Evolutionary conservation across 1,284 basidiomycete species (phyloP), one percentile per base, ranked within the genome.

Genomic region (Marasmius tenuissimus): DNA sequence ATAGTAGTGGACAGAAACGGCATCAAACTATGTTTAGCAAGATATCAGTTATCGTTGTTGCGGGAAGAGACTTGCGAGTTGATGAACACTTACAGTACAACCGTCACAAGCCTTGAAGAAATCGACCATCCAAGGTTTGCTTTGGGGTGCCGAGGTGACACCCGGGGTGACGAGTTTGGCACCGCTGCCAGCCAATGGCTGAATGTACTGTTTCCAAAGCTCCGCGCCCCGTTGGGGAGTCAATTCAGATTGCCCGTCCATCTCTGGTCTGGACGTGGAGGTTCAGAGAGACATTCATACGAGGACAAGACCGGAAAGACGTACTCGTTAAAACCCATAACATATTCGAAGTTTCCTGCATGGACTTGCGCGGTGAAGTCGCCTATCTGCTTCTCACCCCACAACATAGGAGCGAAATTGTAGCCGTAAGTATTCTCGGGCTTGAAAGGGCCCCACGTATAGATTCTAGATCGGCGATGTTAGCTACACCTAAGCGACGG

Each of bases 321-420:
- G 37, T 67, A 89, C 89, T 92, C 91, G 73, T 93, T 94, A 74
- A 85, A 79, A 63, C 86, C 89, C 45, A 92, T 70, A 57, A 83
- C 82, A 62, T 76, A 73, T 49, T 81, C 76, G 60, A 86, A 82
- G 58, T 85, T 79, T 61, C 83, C 80, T 57, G 77, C 70, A 20
- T 75, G 73, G 50, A 85, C 84, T 66, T 76, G 71, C 1, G 68
- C 65, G 64, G 75, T 63, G 69, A 86, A 87, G 1, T 79, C 72
- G 11, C 51, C 52, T 47, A 79, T 70, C 65, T 85, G 78, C 57
- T 81, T 78, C 2, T 67, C 63, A 67, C 89, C 87, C 89, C 90
- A 92, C 11, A 91, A 74, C 89, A 91, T 89, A 60, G 88, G 83
- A 64, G 83, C 80, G 72, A 77, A 85, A 16, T 82, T 73, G 57